Evolutionary conservation across 2,329 filamentous ascomycete species (phyloP), one percentile per base, ranked within the genome.

Genomic region (Aspergillus glaucus): DNA sequence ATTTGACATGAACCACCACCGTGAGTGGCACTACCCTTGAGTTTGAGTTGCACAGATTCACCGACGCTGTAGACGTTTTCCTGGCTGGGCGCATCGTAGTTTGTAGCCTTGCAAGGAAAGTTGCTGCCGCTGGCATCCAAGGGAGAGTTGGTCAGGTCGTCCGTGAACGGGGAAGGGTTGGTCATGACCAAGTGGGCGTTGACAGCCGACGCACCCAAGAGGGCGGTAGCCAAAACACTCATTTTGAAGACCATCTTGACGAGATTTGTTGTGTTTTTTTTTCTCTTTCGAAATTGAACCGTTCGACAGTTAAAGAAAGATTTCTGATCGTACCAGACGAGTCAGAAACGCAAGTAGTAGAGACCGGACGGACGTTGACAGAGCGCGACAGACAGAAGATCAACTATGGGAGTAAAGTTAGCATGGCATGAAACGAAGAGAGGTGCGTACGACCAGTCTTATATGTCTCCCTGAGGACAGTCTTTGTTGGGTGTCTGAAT

Each of bases 1-100:
- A 97, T 72, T 61, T 98, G 93, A 73, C 93, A 97, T 0, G 88
- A 94, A 0, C 93, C 93, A 47, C 93, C 93, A 15, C 91, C 91
- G 58, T 98, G 93, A 0, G 85, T 82, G 2, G 90, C 91, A 44
- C 77, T 73, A 32, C 90, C 91, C 0, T 71, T 71, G 68, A 95
- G 88, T 0, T 70, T 67, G 1, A 96, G 75, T 0, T 72, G 65
- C 59, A 86, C 80, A 0, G 67, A 55, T 5, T 79, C 78, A 3
- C 88, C 88, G 12, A 86, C 76, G 0, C 77, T 72, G 68, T 86
- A 87, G 1, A 73, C 64, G 58, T 88, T 88, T 46, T 63, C 60
- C 62, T 69, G 1, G 74, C 71, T 22, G 5, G 22, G 22, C 22
- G 76, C 71, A 4, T 58, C 44, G 44, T 54, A 66, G 28, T 22